Evolutionary conservation across 495 filamentous ascomycete species (phyloP).

Genomic region (Eremomyces bilateralis): DNA sequence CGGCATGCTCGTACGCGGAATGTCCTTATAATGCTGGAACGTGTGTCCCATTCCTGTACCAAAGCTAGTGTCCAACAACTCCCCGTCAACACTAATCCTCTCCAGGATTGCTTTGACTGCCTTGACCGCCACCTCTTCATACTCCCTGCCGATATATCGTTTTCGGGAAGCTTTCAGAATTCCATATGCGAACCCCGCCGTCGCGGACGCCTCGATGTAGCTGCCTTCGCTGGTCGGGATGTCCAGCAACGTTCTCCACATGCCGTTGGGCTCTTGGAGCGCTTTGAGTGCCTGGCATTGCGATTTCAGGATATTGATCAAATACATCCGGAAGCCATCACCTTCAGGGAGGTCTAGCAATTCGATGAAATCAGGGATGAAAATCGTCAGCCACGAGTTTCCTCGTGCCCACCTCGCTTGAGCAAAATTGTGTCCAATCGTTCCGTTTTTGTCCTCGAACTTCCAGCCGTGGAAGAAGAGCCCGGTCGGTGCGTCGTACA

Average conservation of each 20-base stretch:
- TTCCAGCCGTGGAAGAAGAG: conserved; percentile 61
- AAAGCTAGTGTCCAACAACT: conserved; percentile 47
- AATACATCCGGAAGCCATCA: conserved; percentile 37
- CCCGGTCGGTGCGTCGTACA: conserved; percentile 43
- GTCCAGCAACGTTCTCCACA: conserved; percentile 50
- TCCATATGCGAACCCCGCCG: conserved; percentile 55
- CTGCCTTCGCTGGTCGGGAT: conserved; percentile 31
- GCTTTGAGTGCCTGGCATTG: conserved; percentile 36
- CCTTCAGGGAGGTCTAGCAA: conserved; percentile 30
- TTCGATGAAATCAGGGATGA: conserved; percentile 50
- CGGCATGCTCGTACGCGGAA: conserved; percentile 49
- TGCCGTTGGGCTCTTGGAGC: conserved; percentile 30
- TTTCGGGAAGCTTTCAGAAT: conserved; percentile 48
- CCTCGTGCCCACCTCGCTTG: conserved; percentile 46
- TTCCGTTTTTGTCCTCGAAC: conserved; percentile 24
- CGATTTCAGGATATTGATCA: conserved; percentile 36
- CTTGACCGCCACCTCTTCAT: conserved; percentile 29
- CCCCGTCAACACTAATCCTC: conserved; percentile 36
- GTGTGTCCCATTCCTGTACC: conserved; percentile 48
- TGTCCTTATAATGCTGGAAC: conserved; percentile 46
- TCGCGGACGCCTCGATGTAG: conserved; percentile 49
- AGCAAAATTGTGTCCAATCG: conserved; percentile 49
- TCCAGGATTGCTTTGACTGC: conserved; percentile 37
- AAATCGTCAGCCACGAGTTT: conserved; percentile 51
- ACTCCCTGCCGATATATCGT: conserved; percentile 35